Evolutionary conservation across 2,329 filamentous ascomycete species (phyloP).

Genomic region (Trematosphaeria pertusa): DNA sequence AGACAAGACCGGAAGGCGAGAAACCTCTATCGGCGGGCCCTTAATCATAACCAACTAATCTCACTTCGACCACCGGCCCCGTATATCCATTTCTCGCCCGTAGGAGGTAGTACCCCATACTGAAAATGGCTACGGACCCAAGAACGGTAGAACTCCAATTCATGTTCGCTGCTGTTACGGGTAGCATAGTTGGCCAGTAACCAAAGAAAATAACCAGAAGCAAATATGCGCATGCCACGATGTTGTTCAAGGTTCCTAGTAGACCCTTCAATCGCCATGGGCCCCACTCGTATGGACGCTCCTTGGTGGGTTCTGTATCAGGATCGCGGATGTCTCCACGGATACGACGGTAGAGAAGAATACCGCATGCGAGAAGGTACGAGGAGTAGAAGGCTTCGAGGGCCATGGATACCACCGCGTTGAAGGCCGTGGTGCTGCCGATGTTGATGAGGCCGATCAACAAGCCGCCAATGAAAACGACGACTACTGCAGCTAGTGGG

Average conservation of each 20-base stretch:
- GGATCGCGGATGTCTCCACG: slow-evolving; percentile 5
- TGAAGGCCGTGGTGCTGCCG: slow-evolving; percentile 24
- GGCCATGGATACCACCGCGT: slow-evolving; percentile 26
- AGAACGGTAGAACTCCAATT: slow-evolving; percentile 22
- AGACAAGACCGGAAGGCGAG: too few species aligned
- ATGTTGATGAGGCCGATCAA: slow-evolving; percentile 27
- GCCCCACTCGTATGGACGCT: slow-evolving; percentile 15
- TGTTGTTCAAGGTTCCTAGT: slow-evolving; percentile 15
- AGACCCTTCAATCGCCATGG: slow-evolving; percentile 18
- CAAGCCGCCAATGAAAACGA: slow-evolving; percentile 14
- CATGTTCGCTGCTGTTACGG: slow-evolving; percentile 25
- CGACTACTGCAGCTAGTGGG: slow-evolving; percentile 19
- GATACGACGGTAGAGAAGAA: slow-evolving; percentile 14
- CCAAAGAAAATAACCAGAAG: slow-evolving; percentile 28
- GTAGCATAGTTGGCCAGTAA: slow-evolving; percentile 26
- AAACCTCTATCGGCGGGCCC: too few species aligned
- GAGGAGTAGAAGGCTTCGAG: slow-evolving; percentile 26
- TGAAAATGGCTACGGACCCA: slow-evolving; percentile 5
- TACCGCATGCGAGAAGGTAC: slow-evolving; percentile 22
- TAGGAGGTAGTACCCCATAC: slow-evolving; percentile 10
- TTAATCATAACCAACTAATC: too few species aligned
- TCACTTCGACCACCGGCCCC: slow-evolving; percentile 15
- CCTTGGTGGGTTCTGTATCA: slow-evolving; percentile 12
- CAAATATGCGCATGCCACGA: slow-evolving; percentile 18
- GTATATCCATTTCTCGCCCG: slow-evolving; percentile 10